Evolutionary conservation across 1,284 basidiomycete species (phyloP).

Genomic region (Ustilago crameri): DNA sequence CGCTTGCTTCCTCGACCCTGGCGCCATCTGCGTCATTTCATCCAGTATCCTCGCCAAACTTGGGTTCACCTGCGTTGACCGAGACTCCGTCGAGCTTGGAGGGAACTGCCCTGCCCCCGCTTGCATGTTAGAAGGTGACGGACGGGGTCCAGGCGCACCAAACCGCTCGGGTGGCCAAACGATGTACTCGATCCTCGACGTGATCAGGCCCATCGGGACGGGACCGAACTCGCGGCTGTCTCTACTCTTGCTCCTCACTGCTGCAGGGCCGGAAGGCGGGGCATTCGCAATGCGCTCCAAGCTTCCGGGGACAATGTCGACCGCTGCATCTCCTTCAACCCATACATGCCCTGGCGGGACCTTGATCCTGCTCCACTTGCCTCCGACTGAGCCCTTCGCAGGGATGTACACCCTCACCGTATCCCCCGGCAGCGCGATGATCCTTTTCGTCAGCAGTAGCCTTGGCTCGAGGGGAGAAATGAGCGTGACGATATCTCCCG

Average conservation of each 20-base stretch:
- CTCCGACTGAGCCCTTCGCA: not conserved
- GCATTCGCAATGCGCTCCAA: constrained; percentile 23
- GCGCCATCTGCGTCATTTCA: constrained; percentile 25
- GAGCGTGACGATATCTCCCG: constrained; percentile 72
- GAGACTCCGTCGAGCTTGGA: constrained; percentile 17
- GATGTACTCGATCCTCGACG: constrained; percentile 69
- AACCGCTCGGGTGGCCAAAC: constrained; percentile 69
- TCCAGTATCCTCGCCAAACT: constrained; percentile 39
- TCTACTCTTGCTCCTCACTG: constrained; percentile 30
- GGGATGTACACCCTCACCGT: constrained; percentile 68
- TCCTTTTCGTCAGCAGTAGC: constrained; percentile 71
- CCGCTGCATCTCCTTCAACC: constrained; percentile 73
- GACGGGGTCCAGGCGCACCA: constrained; percentile 41
- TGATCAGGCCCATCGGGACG: constrained; percentile 71
- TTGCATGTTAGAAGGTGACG: constrained; percentile 1
- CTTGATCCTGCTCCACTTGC: constrained; percentile 46
- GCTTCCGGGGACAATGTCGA: constrained; percentile 38
- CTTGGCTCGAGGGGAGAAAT: constrained; percentile 71
- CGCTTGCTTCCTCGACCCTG: constrained; percentile 13
- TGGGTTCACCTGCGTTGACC: constrained; percentile 40
- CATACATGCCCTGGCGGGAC: constrained; percentile 69
- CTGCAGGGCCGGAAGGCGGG: constrained; percentile 5
- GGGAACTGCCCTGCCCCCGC: constrained; percentile 12
- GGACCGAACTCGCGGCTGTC: constrained; percentile 72
- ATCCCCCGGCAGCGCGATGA: constrained; percentile 72